Conservation (phyloP, 345 rosid genomes). For the Salix exigua region DNA sequence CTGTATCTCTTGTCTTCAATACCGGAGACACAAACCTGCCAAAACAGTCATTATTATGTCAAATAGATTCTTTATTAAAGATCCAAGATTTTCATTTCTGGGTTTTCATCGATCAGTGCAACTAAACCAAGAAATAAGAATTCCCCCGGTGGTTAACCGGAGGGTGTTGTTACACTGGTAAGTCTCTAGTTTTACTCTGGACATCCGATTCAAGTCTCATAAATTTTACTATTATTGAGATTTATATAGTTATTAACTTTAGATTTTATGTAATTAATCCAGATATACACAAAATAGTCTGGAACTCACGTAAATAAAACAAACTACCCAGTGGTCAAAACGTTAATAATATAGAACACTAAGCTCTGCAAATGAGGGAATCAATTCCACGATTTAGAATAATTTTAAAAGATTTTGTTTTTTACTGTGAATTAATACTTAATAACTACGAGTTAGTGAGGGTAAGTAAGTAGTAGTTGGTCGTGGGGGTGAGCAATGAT, state of each 20-base stretch:
- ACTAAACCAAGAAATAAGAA: slow-evolving; percentile 10
- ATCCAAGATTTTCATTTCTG: not conserved
- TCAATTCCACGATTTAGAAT: not conserved
- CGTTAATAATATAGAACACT: slow-evolving; percentile 9
- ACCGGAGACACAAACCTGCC: slow-evolving; percentile 39
- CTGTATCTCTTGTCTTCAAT: slow-evolving; percentile 17
- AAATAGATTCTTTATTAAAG: slow-evolving; percentile 21
- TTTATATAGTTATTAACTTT: too few relatives aligned
- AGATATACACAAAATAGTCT: too few relatives aligned
- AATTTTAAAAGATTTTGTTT: not conserved
- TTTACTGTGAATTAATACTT: slow-evolving; percentile 9
- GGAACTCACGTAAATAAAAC: too few relatives aligned
- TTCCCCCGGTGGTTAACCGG: slow-evolving; percentile 18
- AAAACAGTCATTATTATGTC: slow-evolving; percentile 17
- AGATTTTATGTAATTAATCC: too few relatives aligned
- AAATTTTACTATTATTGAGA: too few relatives aligned
- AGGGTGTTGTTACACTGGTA: too few relatives aligned
- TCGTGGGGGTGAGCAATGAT: slow-evolving; percentile 50
- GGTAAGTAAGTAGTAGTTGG: slow-evolving; percentile 13
- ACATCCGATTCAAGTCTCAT: too few relatives aligned
- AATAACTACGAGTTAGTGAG: not conserved
- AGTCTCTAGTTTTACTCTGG: too few relatives aligned
- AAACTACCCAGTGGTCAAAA: slow-evolving; percentile 18
- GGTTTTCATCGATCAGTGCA: slow-evolving; percentile 21
- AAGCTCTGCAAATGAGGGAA: not conserved